Evolutionary conservation across 202 grass and related monocot genomes (phyloP).

Genomic region (Tripidium arundinaceum): DNA sequence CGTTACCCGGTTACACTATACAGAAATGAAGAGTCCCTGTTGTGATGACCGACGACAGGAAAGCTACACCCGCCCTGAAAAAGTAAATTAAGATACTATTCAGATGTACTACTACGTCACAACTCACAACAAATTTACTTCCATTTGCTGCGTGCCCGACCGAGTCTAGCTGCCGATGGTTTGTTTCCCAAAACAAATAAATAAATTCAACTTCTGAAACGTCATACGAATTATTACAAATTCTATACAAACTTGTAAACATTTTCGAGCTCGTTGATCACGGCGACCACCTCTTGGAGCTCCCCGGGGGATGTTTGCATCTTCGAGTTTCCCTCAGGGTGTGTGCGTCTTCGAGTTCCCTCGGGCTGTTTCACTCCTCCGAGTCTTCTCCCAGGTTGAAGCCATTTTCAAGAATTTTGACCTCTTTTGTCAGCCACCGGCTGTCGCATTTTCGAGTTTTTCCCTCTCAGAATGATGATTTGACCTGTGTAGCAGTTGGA

Average conservation of each 20-base stretch:
- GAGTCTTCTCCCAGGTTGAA: not conserved
- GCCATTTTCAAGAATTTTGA: not conserved
- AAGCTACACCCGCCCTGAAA: not conserved
- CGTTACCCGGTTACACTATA: not conserved
- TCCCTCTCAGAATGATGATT: not conserved
- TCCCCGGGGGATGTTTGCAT: conserved; percentile 5
- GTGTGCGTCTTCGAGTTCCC: not conserved
- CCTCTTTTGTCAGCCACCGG: not conserved
- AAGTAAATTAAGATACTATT: not conserved
- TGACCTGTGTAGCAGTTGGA: not conserved
- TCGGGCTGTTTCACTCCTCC: conserved; percentile 24
- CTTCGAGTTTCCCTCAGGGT: conserved; percentile 26
- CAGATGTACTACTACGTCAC: not conserved
- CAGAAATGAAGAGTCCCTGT: not conserved
- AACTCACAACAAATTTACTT: not conserved
- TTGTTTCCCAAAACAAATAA: not conserved
- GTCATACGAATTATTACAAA: conserved; percentile 1
- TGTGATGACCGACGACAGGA: not conserved
- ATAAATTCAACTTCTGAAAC: not conserved
- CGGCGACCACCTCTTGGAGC: conserved; percentile 9
- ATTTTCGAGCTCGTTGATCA: conserved; percentile 22
- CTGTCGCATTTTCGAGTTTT: conserved; percentile 19
- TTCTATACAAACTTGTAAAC: not conserved
- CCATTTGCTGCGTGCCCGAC: conserved; percentile 1
- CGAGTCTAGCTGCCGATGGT: not conserved